Conservation (phyloP, 2,329 filamentous ascomycete species). For the Epichloe aotearoae region DNA sequence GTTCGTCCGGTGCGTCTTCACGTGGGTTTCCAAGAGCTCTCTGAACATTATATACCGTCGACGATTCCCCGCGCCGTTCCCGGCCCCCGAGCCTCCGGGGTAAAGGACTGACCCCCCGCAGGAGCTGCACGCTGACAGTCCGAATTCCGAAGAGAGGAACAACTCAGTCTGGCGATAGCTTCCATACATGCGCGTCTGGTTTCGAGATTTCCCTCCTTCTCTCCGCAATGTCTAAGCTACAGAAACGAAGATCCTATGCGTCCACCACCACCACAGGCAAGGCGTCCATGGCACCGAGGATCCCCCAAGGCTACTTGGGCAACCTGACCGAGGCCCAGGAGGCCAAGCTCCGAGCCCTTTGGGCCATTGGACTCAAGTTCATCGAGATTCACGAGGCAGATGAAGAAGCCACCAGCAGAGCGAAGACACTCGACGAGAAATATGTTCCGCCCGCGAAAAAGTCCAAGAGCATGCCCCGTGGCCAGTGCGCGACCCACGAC, state of each 20-base stretch:
- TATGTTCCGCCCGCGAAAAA: conserved; percentile 18
- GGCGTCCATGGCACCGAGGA: background rate
- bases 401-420: conserved; percentile 11
- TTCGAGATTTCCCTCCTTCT: too few relatives aligned
- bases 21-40: background rate
- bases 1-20: background rate
- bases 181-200: too few relatives aligned
- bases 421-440: conserved; percentile 17
- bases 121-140: too few relatives aligned
- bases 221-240: conserved; percentile 1
- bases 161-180: too few relatives aligned
- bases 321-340: conserved; percentile 74
- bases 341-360: conserved; percentile 68
- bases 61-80: too few relatives aligned
- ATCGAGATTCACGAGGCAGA: conserved; percentile 40
- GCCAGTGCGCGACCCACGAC: conserved; percentile 49
- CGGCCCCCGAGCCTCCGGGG: too few relatives aligned
- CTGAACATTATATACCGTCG: too few relatives aligned
- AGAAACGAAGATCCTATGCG: conserved; percentile 1
- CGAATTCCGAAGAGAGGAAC: too few relatives aligned
- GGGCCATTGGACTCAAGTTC: conserved; percentile 58
- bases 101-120: too few relatives aligned
- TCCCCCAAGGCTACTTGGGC: conserved; percentile 24
- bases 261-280: background rate
- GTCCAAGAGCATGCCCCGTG: conserved; percentile 41